phyloP scores from a whole-genome alignment of 306 rosid genomes.

The Cicer bijugum region DNA sequence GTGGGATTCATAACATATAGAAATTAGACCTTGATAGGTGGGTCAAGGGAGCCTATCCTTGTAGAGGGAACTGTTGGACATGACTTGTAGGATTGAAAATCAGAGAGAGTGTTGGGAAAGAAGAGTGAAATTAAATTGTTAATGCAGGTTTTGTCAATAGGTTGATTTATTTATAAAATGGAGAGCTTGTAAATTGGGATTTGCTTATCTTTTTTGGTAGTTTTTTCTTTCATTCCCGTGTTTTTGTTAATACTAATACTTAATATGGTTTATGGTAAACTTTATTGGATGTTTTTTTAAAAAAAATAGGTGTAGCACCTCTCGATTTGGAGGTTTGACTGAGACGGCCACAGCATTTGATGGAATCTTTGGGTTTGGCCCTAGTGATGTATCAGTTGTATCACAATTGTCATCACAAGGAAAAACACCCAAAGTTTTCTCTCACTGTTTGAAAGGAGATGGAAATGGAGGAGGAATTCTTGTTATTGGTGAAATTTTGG shows the following conservation, averaged over 20 bases:
- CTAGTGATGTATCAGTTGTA: slow-evolving; percentile 75
- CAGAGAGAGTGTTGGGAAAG: too few species aligned
- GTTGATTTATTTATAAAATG: too few species aligned
- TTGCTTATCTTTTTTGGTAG: slow-evolving; percentile 15
- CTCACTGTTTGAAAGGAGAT: slow-evolving; percentile 90
- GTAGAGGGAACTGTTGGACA: neutral
- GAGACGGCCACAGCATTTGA: slow-evolving; percentile 80
- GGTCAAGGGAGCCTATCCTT: neutral
- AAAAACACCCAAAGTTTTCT: slow-evolving; percentile 78
- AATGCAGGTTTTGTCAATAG: neutral
- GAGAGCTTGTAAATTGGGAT: neutral
- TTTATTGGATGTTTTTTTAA: slow-evolving; percentile 12
- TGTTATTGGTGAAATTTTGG: slow-evolving; percentile 95
- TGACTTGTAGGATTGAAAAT: too few species aligned
- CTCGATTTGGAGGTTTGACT: slow-evolving; percentile 77
- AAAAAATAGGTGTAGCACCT: slow-evolving; percentile 76
- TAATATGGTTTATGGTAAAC: neutral
- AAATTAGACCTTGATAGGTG: slow-evolving; percentile 34
- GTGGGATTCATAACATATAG: slow-evolving; percentile 1
- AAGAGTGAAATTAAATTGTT: too few species aligned
- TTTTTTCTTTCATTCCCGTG: slow-evolving; percentile 18
- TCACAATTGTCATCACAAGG: slow-evolving; percentile 83
- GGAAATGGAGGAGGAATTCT: slow-evolving; percentile 89
- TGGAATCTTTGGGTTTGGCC: slow-evolving; percentile 50
- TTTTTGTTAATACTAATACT: neutral